Base-by-base conservation (phyloP, 2,329 filamentous ascomycete species). In the Cadophora sp. region DNA sequence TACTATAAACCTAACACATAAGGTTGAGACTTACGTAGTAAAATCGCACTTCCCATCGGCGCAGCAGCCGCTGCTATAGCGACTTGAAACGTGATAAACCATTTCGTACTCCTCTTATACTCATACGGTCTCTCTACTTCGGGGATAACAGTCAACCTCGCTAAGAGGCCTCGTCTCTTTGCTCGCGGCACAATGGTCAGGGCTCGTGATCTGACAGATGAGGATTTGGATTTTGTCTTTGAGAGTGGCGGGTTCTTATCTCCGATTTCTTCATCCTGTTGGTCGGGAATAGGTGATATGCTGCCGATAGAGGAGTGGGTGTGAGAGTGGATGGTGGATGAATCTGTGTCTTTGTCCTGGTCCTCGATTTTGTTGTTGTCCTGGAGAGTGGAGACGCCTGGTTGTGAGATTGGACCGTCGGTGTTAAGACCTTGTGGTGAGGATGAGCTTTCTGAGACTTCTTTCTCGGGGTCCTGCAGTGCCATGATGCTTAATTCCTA, bases 1-100 rank as follows among this genome's bases (percentile, higher is more conserved):
- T 37, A 7, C 22, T 43, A 0, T 63, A 29, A 48, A n/a, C 40
- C 26, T 53, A 22, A 43, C 22, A 22, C 14, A 34, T 34, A 1
- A 3, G 2, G 24, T 11, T 19, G 3, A 31, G 43, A 43, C 63
- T 37, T 65, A 61, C 63, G 63, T 0, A 65, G 91, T 67, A 97
- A 89, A 65, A 97, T 94, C 1, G 91, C 87, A 31, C 92, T 94
- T 0, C 94, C 94, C 81, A 97, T 88, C 0, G 94, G 94, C 0
- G 91, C 93, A 0, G 88, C 91, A 16, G 90, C 89, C 1, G 88
- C 93, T 2, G 93, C 93, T 19, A 94, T 76, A 1, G 93, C 91
- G 56, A 97, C 87, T 59, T 95, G 86, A 43, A 88, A 83, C 0
- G 94, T 97, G 72, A 97, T 89, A 69, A 87, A 85, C 94, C 94